phyloP scores from a whole-genome alignment of 768 basidiomycete genomes.

The Cyathus striatus region DNA sequence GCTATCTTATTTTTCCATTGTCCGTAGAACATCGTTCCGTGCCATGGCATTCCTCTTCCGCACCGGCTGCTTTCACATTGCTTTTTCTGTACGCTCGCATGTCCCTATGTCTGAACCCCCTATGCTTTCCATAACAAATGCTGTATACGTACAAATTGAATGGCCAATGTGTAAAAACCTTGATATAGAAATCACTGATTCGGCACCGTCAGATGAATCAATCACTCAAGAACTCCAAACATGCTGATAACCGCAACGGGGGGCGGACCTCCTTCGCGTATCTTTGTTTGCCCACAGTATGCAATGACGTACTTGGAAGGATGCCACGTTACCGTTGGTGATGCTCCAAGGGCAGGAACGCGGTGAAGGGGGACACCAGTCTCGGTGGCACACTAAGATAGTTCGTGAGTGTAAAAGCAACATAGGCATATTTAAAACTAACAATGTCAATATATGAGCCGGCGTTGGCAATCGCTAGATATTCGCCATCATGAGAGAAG shows the following conservation, averaged over 20 bases:
- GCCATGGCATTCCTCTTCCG: conserved; percentile 6
- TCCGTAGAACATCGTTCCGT: conserved; percentile 2
- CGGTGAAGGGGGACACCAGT: conserved; percentile 71
- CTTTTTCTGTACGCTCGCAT: conserved; percentile 9
- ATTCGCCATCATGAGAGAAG: conserved; percentile 84
- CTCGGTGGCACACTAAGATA: conserved; percentile 66
- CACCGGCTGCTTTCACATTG: conserved; percentile 15
- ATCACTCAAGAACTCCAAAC: conserved; percentile 50
- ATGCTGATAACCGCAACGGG: conserved; percentile 68
- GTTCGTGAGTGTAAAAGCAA: conserved; percentile 1
- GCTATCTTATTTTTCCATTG: conserved; percentile 4
- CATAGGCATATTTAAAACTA: conserved; percentile 18
- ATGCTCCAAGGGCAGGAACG: conserved; percentile 64
- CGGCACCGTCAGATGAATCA: neutral
- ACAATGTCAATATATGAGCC: conserved; percentile 78
- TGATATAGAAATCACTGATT: neutral
- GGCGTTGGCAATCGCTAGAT: conserved; percentile 67
- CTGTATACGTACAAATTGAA: neutral
- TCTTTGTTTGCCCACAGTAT: conserved; percentile 74
- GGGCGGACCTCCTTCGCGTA: conserved; percentile 58
- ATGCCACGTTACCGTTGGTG: conserved; percentile 80
- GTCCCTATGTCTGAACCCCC: conserved; percentile 2
- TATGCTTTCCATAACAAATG: conserved; percentile 8
- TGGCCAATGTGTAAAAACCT: neutral
- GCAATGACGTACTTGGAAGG: conserved; percentile 79